Conservation (phyloP, 768 basidiomycete species). For the Macrolepiota albuminosa region DNA sequence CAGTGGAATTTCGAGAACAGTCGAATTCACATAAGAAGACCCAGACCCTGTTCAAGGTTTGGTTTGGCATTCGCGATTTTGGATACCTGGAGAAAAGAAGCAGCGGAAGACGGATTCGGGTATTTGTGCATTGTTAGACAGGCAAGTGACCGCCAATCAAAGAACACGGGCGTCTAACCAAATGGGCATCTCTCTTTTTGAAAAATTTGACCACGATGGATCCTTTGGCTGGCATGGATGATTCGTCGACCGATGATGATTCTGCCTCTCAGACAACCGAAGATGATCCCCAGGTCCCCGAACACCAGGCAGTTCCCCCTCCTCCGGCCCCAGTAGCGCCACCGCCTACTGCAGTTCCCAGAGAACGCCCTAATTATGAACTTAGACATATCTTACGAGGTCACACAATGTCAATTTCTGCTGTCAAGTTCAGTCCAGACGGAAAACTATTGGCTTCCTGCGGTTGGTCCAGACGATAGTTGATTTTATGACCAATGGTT, state of each 20-base stretch:
- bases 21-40: neutral
- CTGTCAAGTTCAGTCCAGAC: constrained; percentile 89
- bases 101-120: neutral
- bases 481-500: constrained; percentile 9
- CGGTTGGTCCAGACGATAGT: constrained; percentile 46
- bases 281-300: constrained; percentile 76
- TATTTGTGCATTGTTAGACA: constrained; percentile 13
- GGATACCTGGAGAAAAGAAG: neutral
- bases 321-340: constrained; percentile 32
- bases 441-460: constrained; percentile 84
- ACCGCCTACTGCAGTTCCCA: constrained; percentile 26
- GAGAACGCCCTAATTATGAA: constrained; percentile 63
- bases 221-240: constrained; percentile 42
- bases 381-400: constrained; percentile 65
- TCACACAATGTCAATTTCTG: constrained; percentile 80
- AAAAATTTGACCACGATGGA: constrained; percentile 30
- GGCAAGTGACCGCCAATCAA: constrained; percentile 13
- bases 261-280: constrained; percentile 81
- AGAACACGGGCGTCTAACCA: constrained; percentile 13
- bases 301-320: constrained; percentile 36
- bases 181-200: constrained; percentile 7
- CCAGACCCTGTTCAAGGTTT: neutral
- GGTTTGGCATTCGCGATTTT: neutral
- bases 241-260: constrained; percentile 54
- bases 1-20: neutral